Conservation (phyloP, 1,284 basidiomycete species). For the Rhizopogon parksii region DNA sequence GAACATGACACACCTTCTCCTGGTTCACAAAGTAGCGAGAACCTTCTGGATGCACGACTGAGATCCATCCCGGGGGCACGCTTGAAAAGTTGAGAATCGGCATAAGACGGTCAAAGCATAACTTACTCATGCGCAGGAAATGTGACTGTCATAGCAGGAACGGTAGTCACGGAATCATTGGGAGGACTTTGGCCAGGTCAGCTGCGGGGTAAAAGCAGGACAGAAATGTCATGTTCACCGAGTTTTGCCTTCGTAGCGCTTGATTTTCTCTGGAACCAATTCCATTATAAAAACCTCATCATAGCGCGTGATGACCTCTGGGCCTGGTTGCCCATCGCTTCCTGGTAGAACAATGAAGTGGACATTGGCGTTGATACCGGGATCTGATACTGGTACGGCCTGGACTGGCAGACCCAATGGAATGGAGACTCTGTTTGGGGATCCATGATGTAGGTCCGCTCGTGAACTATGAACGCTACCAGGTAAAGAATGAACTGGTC, state of each 20-base stretch:
- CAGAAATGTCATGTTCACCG: not conserved
- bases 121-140: constrained; percentile 2
- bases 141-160: not conserved
- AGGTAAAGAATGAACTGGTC: not conserved
- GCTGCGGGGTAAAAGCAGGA: not conserved
- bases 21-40: constrained; percentile 23
- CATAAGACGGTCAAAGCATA: not conserved
- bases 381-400: not conserved
- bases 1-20: constrained; percentile 18
- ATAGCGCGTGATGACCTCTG: not conserved
- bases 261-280: constrained; percentile 11
- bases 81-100: constrained; percentile 8
- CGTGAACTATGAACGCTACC: not conserved
- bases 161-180: not conserved
- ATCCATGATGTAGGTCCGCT: not conserved
- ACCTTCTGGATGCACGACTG: constrained; percentile 23
- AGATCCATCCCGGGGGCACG: constrained; percentile 18
- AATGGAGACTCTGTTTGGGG: not conserved
- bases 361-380: too few species aligned
- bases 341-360: constrained; percentile 8
- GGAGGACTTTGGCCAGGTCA: not conserved
- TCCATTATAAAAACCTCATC: constrained; percentile 8
- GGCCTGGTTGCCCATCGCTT: constrained; percentile 8
- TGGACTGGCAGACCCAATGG: not conserved
- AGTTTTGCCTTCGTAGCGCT: constrained; percentile 13